Base-by-base conservation (phyloP, 257 asterid genomes). In the Scutellaria galericulata region DNA sequence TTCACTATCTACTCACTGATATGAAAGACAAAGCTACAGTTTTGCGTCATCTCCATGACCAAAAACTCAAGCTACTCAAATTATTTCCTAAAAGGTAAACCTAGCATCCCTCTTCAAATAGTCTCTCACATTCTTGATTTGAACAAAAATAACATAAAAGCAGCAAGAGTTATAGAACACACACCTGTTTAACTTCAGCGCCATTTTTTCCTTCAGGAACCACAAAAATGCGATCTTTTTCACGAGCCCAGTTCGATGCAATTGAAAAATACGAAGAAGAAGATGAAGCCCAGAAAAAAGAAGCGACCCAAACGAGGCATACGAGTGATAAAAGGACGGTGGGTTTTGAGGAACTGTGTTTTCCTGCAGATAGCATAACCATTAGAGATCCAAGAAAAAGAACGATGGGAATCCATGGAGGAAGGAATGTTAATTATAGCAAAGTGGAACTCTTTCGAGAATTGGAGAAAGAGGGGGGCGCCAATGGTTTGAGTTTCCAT, bases 271-370 rank as follows among this genome's bases (percentile, higher is more conserved):
- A 81, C 4, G 86, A 76, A 13, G 86, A 78, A 14, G 88, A 76
- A 6, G 59, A 76, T 3, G 66, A 75, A n/a, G 88, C 81, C 76
- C 86, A 85, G 52, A 79, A 75, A 54, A 83, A 79, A 83, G 85
- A 62, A 44, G 85, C 89, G 42, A 85, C 75, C 40, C 68, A 86
- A 52, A 88, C 63, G 50, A 90, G 82, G 62, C 68, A 75, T 45
- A 81, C 54, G 5, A 86, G 82, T 58, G 67, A 76, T 12, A 80
- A 80, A 69, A 86, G 50, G 74, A 63, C 58, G 50, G 85, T 76
- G 76, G 87, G 75, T 77, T 83, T 89, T 37, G 83, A 52, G 75
- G 77, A 78, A 67, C 46, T 71, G 85, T 76, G 88, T 51, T 79
- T 85, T 70, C 75, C 85, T 11, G 71, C 56, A 58, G 88, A 73